Conservation (phyloP, 1,284 basidiomycete species). For the Ustilago shanxiensis region DNA sequence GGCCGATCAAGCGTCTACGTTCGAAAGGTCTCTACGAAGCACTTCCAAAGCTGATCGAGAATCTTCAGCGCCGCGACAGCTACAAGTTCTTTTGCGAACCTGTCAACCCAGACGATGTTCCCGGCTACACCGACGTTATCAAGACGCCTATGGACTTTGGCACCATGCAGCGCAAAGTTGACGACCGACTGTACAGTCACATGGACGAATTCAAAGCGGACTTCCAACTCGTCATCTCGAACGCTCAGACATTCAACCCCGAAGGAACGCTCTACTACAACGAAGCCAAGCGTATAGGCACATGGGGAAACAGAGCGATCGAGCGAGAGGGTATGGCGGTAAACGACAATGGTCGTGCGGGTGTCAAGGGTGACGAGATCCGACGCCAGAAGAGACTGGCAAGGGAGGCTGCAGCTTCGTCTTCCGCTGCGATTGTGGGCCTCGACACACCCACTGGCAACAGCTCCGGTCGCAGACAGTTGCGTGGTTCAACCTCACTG, state of each 20-base stretch:
- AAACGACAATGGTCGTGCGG: constrained; percentile 53
- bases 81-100: constrained; percentile 85
- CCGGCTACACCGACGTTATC: constrained; percentile 79
- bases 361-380: constrained; percentile 43
- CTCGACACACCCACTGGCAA: constrained; percentile 2
- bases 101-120: constrained; percentile 77
- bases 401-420: constrained; percentile 21
- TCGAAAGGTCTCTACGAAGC: constrained; percentile 53
- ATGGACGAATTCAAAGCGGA: constrained; percentile 62
- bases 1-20: constrained; percentile 51
- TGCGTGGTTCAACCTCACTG: constrained; percentile 21
- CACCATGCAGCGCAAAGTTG: constrained; percentile 75
- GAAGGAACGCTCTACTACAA: constrained; percentile 63
- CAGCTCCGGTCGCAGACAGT: constrained; percentile 19
- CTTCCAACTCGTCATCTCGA: constrained; percentile 62
- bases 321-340: constrained; percentile 59
- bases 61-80: constrained; percentile 77
- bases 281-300: constrained; percentile 60
- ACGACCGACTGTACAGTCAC: constrained; percentile 46
- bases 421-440: constrained; percentile 1
- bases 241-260: constrained; percentile 67
- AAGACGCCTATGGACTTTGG: constrained; percentile 85
- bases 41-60: constrained; percentile 53
- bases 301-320: constrained; percentile 63
- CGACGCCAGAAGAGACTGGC: constrained; percentile 32